Conservation (phyloP, 2,329 filamentous ascomycete genomes). For the Clonostachys rhizophaga region DNA sequence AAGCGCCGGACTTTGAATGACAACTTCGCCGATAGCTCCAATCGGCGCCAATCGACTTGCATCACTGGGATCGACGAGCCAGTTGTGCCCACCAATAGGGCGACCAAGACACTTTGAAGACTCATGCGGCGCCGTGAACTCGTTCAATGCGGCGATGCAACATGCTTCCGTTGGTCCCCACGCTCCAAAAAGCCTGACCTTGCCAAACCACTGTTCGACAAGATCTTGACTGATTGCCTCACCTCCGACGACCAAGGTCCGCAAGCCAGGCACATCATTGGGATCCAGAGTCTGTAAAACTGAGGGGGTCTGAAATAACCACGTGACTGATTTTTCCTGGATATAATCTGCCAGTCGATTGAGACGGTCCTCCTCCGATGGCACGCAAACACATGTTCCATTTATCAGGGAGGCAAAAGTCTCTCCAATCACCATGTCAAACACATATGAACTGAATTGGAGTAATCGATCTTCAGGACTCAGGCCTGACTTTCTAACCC, state of each 20-base stretch:
- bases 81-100: constrained; percentile 4
- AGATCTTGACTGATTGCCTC: constrained; percentile 4
- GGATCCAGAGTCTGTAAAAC: background rate
- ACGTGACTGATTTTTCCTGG: background rate
- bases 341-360: background rate
- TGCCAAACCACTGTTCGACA: constrained; percentile 4
- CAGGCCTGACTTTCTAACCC: background rate
- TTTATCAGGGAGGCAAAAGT: background rate
- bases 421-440: constrained; percentile 1
- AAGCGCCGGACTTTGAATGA: constrained; percentile 23
- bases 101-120: constrained; percentile 2
- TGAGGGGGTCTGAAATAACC: background rate
- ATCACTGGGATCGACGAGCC: constrained; percentile 5
- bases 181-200: constrained; percentile 2
- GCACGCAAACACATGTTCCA: background rate
- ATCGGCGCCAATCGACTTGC: constrained; percentile 2
- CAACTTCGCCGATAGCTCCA: constrained; percentile 7
- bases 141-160: constrained; percentile 4
- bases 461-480: background rate
- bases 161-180: constrained; percentile 6
- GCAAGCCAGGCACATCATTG: background rate
- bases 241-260: constrained; percentile 3
- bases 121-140: background rate
- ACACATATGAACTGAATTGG: background rate
- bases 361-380: background rate